phyloP scores from a whole-genome alignment of 148 eudicot genomes.

The Arctostaphylos glauca region DNA sequence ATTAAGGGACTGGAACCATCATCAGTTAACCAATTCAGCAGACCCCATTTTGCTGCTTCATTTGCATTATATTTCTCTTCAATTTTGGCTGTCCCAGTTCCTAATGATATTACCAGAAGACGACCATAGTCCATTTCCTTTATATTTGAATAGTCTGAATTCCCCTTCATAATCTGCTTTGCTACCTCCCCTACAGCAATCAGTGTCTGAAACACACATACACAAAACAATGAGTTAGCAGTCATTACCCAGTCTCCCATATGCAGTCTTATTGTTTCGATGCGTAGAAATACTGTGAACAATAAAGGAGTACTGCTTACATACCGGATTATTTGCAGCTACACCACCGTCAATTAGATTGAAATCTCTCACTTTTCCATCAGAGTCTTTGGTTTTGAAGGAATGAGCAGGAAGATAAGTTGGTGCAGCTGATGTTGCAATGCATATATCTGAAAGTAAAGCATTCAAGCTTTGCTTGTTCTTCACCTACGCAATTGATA shows the following conservation, averaged over 20 bases:
- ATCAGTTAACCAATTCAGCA: background rate
- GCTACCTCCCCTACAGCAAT: conserved; percentile 9
- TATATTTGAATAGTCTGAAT: background rate
- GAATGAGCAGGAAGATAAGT: conserved; percentile 20
- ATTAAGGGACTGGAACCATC: conserved; percentile 15
- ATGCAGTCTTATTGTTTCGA: no score
- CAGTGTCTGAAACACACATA: conserved; percentile 3
- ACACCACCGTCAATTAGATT: conserved; percentile 19
- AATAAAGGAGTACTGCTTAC: background rate
- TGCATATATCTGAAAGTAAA: conserved; percentile 16
- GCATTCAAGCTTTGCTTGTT: conserved; percentile 7
- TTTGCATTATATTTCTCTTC: conserved; percentile 6
- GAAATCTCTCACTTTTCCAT: conserved; percentile 15
- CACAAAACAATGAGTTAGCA: background rate
- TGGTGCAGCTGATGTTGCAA: conserved; percentile 18
- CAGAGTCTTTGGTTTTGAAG: background rate
- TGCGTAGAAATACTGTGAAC: no score
- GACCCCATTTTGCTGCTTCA: conserved; percentile 15
- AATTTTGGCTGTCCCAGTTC: background rate
- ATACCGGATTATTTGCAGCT: conserved; percentile 19
- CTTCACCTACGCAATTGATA: conserved; percentile 3
- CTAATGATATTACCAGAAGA: conserved; percentile 10
- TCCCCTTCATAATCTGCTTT: conserved; percentile 3
- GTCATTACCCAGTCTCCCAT: no score
- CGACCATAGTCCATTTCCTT: conserved; percentile 14